Base-by-base conservation (phyloP, 495 filamentous ascomycete species). In the Xylaria bambusicola region DNA sequence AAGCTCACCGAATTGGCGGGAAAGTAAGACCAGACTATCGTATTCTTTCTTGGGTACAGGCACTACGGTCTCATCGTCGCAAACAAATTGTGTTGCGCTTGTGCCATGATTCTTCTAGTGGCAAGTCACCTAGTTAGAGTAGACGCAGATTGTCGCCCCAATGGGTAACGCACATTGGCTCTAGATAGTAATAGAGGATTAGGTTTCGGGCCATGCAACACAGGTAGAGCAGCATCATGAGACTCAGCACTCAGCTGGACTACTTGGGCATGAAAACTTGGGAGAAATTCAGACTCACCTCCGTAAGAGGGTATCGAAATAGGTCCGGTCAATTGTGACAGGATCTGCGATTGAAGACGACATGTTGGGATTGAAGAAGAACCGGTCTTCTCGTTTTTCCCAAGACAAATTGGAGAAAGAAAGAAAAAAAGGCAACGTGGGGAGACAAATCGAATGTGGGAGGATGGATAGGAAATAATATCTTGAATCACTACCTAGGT, bases 261-360 rank as follows among this genome's bases (percentile, higher is more conserved):
- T 33, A 27, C 15, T 18, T 6, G 29, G 15, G 27, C n/a, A 1
- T 18, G 57, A 24, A 29, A 15, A n/a, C 21, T 2, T 12, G 24
- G 18, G 27, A 17, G n/a, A 15, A 20, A 45, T 45, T 36, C 62
- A 59, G 57, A 50, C 73, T 66, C 62, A 81, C 82, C 80, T 78
- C 61, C 79, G 77, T 17, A 84, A 50, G 40, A 84, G 67, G 48
- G 76, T 76, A 61, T 84, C 77, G 51, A 82, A 81, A 69, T 84
- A 80, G 8, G 64, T 71, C 52, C 77, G 79, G 46, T 80, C 78
- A 51, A 82, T 71, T 13, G 80, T 83, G 29, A 85, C 76, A 62
- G 75, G 75, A 44, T 69, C 60, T 13, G 67, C 58, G 17, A 64
- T 55, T 60, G 68, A 47, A 36, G 65, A 9, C 13, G 63, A 56